Conservation (phyloP, 2,329 filamentous ascomycete genomes). For the Penicillium corylophilum region DNA sequence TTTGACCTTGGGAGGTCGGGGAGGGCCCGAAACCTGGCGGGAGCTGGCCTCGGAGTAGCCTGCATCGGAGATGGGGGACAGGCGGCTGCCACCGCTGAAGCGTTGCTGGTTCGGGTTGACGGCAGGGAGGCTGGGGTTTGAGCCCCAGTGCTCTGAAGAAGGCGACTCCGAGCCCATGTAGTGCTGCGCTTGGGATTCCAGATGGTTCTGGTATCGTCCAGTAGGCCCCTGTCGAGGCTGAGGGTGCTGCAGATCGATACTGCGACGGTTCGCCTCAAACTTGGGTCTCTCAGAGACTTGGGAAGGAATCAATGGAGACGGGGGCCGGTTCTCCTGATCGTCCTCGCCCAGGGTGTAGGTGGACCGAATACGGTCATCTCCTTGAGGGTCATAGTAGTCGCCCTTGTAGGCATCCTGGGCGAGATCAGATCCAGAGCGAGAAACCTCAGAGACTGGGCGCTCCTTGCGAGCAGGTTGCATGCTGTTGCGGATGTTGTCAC, state of each 20-base stretch:
- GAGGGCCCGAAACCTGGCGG: conserved; percentile 40
- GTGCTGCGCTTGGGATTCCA: conserved; percentile 61
- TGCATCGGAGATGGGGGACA: conserved; percentile 49
- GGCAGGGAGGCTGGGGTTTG: conserved; percentile 42
- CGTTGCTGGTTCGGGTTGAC: conserved; percentile 33
- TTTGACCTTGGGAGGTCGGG: conserved; percentile 54
- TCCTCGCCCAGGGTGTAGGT: conserved; percentile 43
- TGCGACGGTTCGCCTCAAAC: conserved; percentile 64
- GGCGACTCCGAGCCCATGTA: conserved; percentile 47
- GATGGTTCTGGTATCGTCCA: conserved; percentile 59
- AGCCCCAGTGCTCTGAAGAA: conserved; percentile 48
- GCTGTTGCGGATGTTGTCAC: conserved; percentile 72
- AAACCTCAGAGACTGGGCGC: conserved; percentile 63
- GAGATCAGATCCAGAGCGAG: conserved; percentile 75
- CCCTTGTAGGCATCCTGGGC: conserved; percentile 60
- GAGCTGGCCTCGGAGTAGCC: conserved; percentile 47
- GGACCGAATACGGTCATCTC: conserved; percentile 47
- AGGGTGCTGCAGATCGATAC: conserved; percentile 63
- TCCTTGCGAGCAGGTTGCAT: conserved; percentile 54
- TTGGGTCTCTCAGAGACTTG: conserved; percentile 59
- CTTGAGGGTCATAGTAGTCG: conserved; percentile 46
- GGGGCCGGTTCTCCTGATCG: conserved; percentile 48
- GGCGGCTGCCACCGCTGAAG: conserved; percentile 39
- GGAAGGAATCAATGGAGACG: conserved; percentile 63
- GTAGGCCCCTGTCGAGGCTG: conserved; percentile 64